These are phyloP conservation scores for Thuja plicata DNA, from an alignment of 83 land plant genomes.

Conservation along the genomic window DNA sequence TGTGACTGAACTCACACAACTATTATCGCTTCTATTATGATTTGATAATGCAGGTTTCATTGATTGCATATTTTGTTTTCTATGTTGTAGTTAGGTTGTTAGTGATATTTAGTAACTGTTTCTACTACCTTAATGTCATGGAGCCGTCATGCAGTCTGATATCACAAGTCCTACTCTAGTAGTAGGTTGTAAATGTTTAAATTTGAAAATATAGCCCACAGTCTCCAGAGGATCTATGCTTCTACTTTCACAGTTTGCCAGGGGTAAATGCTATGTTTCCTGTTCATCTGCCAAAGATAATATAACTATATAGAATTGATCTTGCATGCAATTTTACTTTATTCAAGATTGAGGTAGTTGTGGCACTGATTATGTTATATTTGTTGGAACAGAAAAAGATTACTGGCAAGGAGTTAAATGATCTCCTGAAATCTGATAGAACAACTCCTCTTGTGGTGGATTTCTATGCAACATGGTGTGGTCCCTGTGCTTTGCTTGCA, in stretches of 20 bases:
- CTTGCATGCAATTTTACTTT: not conserved
- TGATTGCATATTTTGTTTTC: not conserved
- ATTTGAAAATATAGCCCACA: not conserved
- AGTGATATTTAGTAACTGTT: not conserved
- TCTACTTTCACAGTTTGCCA: not conserved
- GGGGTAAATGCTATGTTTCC: not conserved
- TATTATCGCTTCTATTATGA: not conserved
- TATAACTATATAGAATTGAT: not conserved
- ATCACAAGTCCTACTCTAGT: not conserved
- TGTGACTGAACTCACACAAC: not conserved
- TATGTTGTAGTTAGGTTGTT: not conserved
- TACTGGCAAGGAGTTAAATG: conserved; percentile 65
- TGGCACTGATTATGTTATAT: conserved; percentile 10
- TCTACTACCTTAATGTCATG: not conserved
- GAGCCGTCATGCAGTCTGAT: not conserved
- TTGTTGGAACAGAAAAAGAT: conserved; percentile 57
- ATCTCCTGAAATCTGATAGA: conserved; percentile 64
- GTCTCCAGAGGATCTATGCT: not conserved
- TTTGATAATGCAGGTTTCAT: not conserved
- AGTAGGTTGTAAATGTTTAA: not conserved
- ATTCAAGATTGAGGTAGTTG: not conserved
- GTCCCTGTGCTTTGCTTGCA: conserved; percentile 88
- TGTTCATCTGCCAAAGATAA: not conserved
- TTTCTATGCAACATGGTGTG: conserved; percentile 99
- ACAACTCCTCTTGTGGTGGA: conserved; percentile 71